Evolutionary conservation across 2,329 filamentous ascomycete species (phyloP).

Genomic region (Microcera coccophila): DNA sequence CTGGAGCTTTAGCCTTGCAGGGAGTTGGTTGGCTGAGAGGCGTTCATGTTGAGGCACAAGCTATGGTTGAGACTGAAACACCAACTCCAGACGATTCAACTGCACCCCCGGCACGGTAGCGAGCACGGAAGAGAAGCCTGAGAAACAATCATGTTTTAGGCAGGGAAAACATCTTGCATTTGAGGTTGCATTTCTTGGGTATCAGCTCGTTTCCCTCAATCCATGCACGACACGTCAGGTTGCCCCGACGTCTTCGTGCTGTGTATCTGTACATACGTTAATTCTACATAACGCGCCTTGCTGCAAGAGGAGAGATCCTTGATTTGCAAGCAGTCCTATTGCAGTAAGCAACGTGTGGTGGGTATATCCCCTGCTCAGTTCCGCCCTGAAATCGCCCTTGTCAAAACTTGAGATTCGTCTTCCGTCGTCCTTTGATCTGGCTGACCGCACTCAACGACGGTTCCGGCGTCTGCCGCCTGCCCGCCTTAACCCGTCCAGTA

Average conservation of each 20-base stretch:
- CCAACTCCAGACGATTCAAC: too few species aligned
- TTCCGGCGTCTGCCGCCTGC: not conserved
- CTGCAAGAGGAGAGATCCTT: too few species aligned
- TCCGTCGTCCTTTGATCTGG: slow-evolving; percentile 22
- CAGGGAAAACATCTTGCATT: not conserved
- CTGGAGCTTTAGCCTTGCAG: slow-evolving; percentile 1
- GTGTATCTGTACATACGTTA: not conserved
- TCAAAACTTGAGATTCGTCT: slow-evolving; percentile 19
- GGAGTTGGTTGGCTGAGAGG: slow-evolving; percentile 8
- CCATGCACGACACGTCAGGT: slow-evolving; percentile 10
- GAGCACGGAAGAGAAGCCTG: not conserved
- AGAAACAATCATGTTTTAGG: not conserved
- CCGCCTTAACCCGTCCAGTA: slow-evolving; percentile 2
- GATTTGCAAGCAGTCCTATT: too few species aligned
- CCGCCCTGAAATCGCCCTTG: too few species aligned
- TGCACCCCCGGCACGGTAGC: too few species aligned
- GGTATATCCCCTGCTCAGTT: too few species aligned
- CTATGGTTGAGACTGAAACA: not conserved
- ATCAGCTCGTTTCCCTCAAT: slow-evolving; percentile 1
- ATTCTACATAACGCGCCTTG: too few species aligned
- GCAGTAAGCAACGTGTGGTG: too few species aligned
- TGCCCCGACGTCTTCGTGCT: slow-evolving; percentile 7
- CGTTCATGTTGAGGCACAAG: not conserved
- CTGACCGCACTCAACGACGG: slow-evolving; percentile 20
- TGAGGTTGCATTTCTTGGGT: not conserved